Evolutionary conservation across 2,329 filamentous ascomycete genomes (phyloP), one percentile per base, ranked within the genome.

Genomic region (Berkeleyomyces basicola): DNA sequence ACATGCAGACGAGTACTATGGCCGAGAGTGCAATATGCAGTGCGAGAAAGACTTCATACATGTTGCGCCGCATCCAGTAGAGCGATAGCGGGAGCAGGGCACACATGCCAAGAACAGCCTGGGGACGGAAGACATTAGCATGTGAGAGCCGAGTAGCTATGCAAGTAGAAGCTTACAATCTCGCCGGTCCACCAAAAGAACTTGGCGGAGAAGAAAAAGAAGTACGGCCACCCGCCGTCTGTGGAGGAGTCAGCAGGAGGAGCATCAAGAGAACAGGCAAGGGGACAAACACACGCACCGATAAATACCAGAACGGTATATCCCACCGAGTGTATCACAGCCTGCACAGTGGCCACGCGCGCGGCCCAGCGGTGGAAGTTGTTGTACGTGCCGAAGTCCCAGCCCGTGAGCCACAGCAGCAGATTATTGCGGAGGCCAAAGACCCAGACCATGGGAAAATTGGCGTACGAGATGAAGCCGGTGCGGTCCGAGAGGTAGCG

Each of bases 361-460:
- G 85, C 84, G 3, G 84, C 75, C 76, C 83, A 84, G 0, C 85
- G 80, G 70, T 88, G 85, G 61, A 87, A 86, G 47, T 82, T 77
- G 66, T 82, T 87, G 68, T 82, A 87, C 0, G 82, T 83, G 1
- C 78, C 77, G 69, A 85, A 87, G 9, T 81, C 82, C 84, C 85
- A 88, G 0, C 84, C 84, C 0, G 85, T 87, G 0, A 83, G 69
- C 82, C 82, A 85, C 62, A 86, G 73, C 14, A 87, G 75, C 0
- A 83, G 68, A 60, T 88, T 86, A 65, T 88, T 88, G 7, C 85
- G 76, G 68, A 82, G 81, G 0, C 80, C 81, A 66, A 88, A 87
- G 0, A 87, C 70, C 83, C 83, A 87, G 0, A 87, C 72, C 2
- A 85, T 68, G 0, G 83, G 82, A 5, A 87, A 76, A 66, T 85